These are phyloP conservation scores for Suillus variegatus DNA, from an alignment of 768 basidiomycete species.

Conservation along the genomic window DNA sequence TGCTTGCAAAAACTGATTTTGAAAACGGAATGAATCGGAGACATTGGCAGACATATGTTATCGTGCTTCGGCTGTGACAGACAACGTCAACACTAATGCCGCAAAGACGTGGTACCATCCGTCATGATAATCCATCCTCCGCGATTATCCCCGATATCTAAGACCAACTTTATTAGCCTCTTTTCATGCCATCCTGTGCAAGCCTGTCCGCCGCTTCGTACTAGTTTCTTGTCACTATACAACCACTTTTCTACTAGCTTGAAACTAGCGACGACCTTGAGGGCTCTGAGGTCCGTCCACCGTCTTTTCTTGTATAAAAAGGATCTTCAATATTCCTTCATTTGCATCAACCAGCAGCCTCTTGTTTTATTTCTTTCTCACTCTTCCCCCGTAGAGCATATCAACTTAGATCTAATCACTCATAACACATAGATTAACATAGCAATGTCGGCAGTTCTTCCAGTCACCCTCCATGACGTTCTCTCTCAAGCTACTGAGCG, in stretches of 20 bases:
- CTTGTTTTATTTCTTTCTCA: neutral
- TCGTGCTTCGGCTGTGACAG: neutral
- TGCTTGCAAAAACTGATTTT: neutral
- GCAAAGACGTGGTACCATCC: neutral
- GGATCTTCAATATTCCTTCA: neutral
- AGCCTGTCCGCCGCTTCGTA: neutral
- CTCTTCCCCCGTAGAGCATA: neutral
- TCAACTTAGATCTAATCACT: neutral
- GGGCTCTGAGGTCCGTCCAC: neutral
- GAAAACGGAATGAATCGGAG: neutral
- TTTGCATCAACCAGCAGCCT: neutral
- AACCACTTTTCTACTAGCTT: neutral
- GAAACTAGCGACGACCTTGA: neutral
- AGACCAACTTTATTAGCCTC: neutral
- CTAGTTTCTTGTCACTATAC: neutral
- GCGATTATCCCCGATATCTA: neutral
- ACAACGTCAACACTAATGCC: neutral
- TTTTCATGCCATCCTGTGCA: neutral
- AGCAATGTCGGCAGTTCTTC: slow-evolving; percentile 4
- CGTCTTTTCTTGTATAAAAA: neutral
- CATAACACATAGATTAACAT: neutral
- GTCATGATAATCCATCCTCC: neutral
- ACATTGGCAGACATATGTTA: neutral
- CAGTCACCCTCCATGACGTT: slow-evolving; percentile 9
- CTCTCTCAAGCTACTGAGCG: slow-evolving; percentile 11